A percentile compares a stretch with the other conserved stretches of the same genome.
Evolutionary conservation across 108 stramenopile species (phyloP).

Genomic region (Cyclotella distinguenda): DNA sequence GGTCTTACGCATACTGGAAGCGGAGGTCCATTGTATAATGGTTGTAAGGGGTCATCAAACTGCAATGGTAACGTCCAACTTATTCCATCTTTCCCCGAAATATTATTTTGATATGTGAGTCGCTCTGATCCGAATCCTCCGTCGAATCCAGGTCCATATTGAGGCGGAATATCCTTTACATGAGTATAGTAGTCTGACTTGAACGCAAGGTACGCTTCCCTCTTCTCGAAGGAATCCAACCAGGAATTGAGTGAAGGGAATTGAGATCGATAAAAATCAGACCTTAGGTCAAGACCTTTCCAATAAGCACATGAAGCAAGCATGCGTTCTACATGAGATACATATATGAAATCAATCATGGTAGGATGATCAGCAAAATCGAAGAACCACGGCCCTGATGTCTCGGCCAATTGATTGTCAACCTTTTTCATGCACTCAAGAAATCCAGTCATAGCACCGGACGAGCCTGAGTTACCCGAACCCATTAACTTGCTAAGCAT

Average conservation of each 20-base stretch:
- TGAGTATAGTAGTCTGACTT: conserved; percentile 82
- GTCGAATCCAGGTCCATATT: conserved; percentile 69
- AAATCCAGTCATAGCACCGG: conserved; percentile 79
- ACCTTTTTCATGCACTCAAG: conserved; percentile 75
- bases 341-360: conserved; percentile 93
- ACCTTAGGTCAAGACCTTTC: conserved; percentile 85
- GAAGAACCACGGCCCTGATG: conserved; percentile 91
- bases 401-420: conserved; percentile 64
- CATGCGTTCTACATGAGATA: conserved; percentile 88
- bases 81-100: conserved; percentile 55
- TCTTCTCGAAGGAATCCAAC: conserved; percentile 92
- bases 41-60: conserved; percentile 75
- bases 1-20: conserved; percentile 70
- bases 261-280: conserved; percentile 43
- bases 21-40: conserved; percentile 74
- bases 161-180: conserved; percentile 74
- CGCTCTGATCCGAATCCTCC: conserved; percentile 76
- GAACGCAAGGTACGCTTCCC: conserved; percentile 83
- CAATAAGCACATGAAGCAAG: conserved; percentile 88
- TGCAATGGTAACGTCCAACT: conserved; percentile 70
- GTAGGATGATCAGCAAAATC: conserved; percentile 76
- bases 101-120: conserved; percentile 43
- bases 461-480: conserved; percentile 45
- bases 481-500: conserved; percentile 54
- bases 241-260: conserved; percentile 72